These are phyloP conservation scores for Pseudohyphozyma bogoriensis DNA, from an alignment of 768 basidiomycete species.

Conservation along the genomic window DNA sequence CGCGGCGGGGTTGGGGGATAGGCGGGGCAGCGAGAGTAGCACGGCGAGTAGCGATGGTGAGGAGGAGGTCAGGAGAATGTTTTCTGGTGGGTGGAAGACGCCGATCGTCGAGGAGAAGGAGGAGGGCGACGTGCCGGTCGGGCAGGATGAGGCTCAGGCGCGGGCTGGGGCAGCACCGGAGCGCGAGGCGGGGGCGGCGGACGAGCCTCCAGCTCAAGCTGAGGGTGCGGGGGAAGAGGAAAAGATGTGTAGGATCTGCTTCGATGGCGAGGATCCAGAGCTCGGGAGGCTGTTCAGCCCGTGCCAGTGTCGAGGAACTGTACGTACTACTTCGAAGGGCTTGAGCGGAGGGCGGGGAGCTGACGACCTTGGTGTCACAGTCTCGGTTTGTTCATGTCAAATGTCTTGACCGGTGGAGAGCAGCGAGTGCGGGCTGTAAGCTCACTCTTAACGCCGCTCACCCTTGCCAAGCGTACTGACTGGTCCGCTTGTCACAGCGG, in stretches of 20 bases:
- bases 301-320: slow-evolving; percentile 13
- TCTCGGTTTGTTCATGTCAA: slow-evolving; percentile 8
- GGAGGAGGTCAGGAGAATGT: too few species aligned
- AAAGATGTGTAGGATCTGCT: slow-evolving; percentile 19
- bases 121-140: neutral
- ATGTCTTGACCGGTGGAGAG: slow-evolving; percentile 17
- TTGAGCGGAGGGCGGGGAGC: neutral
- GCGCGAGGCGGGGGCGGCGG: too few species aligned
- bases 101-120: slow-evolving; percentile 6
- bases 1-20: neutral
- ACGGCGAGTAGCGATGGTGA: neutral
- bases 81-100: too few species aligned
- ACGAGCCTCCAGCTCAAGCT: too few species aligned
- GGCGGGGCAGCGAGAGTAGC: neutral
- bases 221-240: neutral
- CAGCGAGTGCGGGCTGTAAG: neutral
- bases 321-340: neutral
- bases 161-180: neutral
- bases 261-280: slow-evolving; percentile 20
- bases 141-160: neutral
- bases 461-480: neutral
- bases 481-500: neutral
- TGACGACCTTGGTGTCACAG: neutral
- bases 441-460: too few species aligned
- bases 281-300: slow-evolving; percentile 13